These are phyloP conservation scores for Diospyros lotus DNA, from an alignment of 148 eudicot genomes.

Conservation along the genomic window DNA sequence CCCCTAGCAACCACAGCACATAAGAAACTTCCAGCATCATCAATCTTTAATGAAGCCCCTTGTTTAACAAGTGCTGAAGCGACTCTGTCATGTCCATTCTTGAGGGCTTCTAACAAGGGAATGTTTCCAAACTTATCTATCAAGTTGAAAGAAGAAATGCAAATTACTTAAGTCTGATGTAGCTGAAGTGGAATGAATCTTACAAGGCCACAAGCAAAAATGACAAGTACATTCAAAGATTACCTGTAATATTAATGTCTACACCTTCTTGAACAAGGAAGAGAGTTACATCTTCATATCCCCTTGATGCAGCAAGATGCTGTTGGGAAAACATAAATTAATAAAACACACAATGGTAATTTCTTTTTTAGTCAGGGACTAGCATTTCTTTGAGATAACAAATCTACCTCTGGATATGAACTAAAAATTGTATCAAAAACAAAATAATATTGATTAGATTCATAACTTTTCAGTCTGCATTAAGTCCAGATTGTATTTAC, in stretches of 20 bases:
- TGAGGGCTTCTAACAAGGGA: constrained; percentile 78
- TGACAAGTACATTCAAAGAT: not conserved
- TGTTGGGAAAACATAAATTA: constrained; percentile 17
- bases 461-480: not conserved
- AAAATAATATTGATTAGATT: not conserved
- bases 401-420: too few relatives aligned
- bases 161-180: not conserved
- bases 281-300: constrained; percentile 54
- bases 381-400: not conserved
- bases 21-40: constrained; percentile 62
- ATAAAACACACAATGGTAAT: not conserved
- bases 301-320: constrained; percentile 94
- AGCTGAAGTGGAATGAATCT: not conserved
- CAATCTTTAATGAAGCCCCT: constrained; percentile 57
- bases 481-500: too few relatives aligned
- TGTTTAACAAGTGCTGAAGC: constrained; percentile 47
- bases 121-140: constrained; percentile 79
- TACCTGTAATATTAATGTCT: constrained; percentile 62
- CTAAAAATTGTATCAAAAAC: not conserved
- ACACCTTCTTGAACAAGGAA: constrained; percentile 73
- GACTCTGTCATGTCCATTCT: constrained; percentile 68
- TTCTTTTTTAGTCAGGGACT: not conserved
- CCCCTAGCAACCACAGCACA: constrained; percentile 63
- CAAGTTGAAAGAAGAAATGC: not conserved
- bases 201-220: not conserved